phyloP scores from a whole-genome alignment of 2,329 filamentous ascomycete species.

The Scytalidium lignicola region DNA sequence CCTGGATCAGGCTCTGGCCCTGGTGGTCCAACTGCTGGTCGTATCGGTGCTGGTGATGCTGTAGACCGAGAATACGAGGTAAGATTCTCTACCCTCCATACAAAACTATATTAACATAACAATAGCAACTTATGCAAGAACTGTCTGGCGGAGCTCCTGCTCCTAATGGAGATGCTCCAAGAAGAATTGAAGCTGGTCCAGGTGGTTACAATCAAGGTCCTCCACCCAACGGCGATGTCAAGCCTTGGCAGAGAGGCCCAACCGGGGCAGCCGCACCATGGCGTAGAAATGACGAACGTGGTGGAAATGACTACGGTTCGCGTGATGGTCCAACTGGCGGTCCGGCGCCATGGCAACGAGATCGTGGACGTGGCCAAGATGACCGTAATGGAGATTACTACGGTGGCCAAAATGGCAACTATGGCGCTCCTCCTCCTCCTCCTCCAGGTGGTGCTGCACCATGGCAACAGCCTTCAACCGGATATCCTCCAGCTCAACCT shows the following conservation, averaged over 20 bases:
- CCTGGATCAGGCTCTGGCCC: too few relatives aligned
- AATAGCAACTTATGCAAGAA: slow-evolving; percentile 93
- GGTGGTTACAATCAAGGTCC: slow-evolving; percentile 51
- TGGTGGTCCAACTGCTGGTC: slow-evolving; percentile 53
- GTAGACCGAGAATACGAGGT: slow-evolving; percentile 95
- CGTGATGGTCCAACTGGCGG: slow-evolving; percentile 33
- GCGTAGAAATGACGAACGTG: slow-evolving; percentile 37
- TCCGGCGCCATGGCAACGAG: slow-evolving; percentile 57
- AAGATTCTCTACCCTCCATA: slow-evolving; percentile 29
- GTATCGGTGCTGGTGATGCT: slow-evolving; percentile 70
- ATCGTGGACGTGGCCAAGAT: slow-evolving; percentile 42
- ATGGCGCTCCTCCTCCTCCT: slow-evolving; percentile 43
- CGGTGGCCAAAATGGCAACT: slow-evolving; percentile 37
- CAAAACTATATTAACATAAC: slow-evolving; percentile 28
- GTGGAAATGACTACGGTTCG: slow-evolving; percentile 34
- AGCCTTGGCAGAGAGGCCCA: slow-evolving; percentile 85
- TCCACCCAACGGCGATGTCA: slow-evolving; percentile 50
- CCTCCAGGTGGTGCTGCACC: slow-evolving; percentile 37
- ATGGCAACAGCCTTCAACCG: slow-evolving; percentile 37
- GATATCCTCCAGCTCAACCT: slow-evolving; percentile 25
- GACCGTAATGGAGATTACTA: slow-evolving; percentile 42
- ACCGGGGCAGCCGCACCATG: slow-evolving; percentile 82
- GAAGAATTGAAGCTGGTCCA: slow-evolving; percentile 82
- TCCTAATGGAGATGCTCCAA: slow-evolving; percentile 54
- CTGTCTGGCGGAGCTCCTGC: slow-evolving; percentile 67